Conservation (phyloP, 495 filamentous ascomycete species). For the Xylaria cubensis region DNA sequence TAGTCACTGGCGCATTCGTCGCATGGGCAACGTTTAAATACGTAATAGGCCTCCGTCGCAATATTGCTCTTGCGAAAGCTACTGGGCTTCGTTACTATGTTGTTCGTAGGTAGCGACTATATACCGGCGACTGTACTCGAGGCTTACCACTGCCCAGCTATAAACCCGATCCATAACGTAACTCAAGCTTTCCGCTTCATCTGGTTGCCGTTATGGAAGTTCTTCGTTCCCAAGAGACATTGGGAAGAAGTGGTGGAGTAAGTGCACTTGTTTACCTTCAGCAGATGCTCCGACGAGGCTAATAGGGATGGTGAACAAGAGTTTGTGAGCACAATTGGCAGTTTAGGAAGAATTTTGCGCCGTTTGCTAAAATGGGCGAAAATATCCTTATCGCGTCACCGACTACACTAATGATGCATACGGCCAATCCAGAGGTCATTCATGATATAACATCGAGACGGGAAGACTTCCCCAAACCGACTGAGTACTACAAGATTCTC, state of each 20-base stretch:
- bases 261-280: neutral
- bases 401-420: constrained; percentile 51
- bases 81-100: constrained; percentile 53
- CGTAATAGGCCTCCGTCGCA: constrained; percentile 41
- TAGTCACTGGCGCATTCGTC: constrained; percentile 23
- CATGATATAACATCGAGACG: constrained; percentile 64
- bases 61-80: constrained; percentile 53
- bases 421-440: constrained; percentile 64
- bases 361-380: constrained; percentile 48
- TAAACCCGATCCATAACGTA: constrained; percentile 40
- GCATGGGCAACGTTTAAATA: constrained; percentile 21
- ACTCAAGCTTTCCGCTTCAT: constrained; percentile 20
- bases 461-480: constrained; percentile 72
- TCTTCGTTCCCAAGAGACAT: constrained; percentile 19
- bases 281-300: neutral
- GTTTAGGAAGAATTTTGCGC: constrained; percentile 41
- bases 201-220: constrained; percentile 28
- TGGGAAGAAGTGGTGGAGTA: constrained; percentile 25
- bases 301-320: constrained; percentile 11
- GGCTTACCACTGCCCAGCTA: constrained; percentile 14
- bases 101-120: constrained; percentile 47
- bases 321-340: constrained; percentile 44
- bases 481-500: constrained; percentile 61
- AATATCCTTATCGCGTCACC: constrained; percentile 64
- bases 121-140: neutral